These are phyloP conservation scores for Microsporum canis DNA, from an alignment of 2,329 filamentous ascomycete species.

Conservation along the genomic window DNA sequence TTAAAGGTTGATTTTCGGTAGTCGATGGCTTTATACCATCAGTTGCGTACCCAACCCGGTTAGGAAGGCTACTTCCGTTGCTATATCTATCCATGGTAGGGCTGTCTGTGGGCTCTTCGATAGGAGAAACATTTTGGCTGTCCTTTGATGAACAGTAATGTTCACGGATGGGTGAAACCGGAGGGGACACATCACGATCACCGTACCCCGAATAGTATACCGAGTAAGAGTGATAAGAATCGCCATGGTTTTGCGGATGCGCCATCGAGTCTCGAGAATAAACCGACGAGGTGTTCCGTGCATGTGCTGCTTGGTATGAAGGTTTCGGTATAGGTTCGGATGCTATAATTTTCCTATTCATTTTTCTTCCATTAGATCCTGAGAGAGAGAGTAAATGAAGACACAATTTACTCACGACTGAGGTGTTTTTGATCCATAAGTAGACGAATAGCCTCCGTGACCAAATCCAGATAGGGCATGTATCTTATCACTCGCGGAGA, in stretches of 20 bases:
- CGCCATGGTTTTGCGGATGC: not conserved
- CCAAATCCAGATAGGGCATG: not conserved
- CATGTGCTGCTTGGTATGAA: not conserved
- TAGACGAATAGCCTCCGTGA: not conserved
- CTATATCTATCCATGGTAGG: not conserved
- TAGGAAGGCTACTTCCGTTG: not conserved
- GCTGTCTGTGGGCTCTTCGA: slow-evolving; percentile 21
- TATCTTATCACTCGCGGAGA: slow-evolving; percentile 3
- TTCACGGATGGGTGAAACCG: slow-evolving; percentile 30
- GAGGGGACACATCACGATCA: slow-evolving; percentile 34
- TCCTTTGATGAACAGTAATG: slow-evolving; percentile 13
- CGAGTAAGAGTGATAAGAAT: not conserved
- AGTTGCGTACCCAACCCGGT: not conserved
- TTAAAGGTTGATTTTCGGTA: slow-evolving; percentile 13
- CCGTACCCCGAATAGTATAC: slow-evolving; percentile 8
- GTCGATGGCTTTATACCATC: slow-evolving; percentile 5
- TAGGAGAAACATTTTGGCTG: slow-evolving; percentile 33
- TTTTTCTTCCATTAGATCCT: not conserved
- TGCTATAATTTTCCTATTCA: not conserved
- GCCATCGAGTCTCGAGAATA: slow-evolving; percentile 6
- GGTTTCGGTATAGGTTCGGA: slow-evolving; percentile 1
- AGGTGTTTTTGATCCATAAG: not conserved
- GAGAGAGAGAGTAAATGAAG: not conserved
- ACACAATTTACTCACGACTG: not conserved
- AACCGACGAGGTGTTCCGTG: slow-evolving; percentile 8